A percentile compares a stretch with the other conserved stretches of the same genome.
These are phyloP conservation scores for Talaromyces wortmannii DNA, from an alignment of 495 filamentous ascomycete species.

Conservation along the genomic window DNA sequence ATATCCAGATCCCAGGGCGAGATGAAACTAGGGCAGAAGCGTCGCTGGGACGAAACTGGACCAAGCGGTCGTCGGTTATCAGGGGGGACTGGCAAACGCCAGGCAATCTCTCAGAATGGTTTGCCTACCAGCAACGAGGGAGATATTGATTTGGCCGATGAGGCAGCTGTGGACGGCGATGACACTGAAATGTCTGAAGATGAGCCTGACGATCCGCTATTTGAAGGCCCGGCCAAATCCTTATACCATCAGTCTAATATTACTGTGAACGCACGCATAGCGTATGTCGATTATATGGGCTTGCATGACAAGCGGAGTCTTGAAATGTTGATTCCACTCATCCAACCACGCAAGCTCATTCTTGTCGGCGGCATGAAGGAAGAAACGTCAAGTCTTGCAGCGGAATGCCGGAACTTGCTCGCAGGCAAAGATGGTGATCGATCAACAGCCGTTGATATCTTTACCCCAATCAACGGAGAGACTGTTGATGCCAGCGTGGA, in stretches of 20 bases:
- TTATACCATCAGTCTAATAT: conserved; percentile 53
- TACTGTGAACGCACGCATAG: conserved; percentile 63
- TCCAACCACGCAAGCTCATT: conserved; percentile 89
- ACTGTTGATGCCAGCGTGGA: conserved; percentile 87
- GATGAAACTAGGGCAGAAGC: conserved; percentile 80
- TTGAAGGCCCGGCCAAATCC: conserved; percentile 70
- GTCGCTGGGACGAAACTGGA: conserved; percentile 78
- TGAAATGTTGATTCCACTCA: conserved; percentile 90
- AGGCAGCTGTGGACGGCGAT: conserved; percentile 29
- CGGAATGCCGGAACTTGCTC: conserved; percentile 73
- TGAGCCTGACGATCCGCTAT: conserved; percentile 35
- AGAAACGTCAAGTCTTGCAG: conserved; percentile 70
- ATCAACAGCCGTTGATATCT: conserved; percentile 47
- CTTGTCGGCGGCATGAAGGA: conserved; percentile 70
- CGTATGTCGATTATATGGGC: conserved; percentile 86
- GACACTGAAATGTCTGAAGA: conserved; percentile 39
- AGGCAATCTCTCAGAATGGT: conserved; percentile 29
- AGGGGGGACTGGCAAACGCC: conserved; percentile 36
- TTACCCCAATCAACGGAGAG: conserved; percentile 66
- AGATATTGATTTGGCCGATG: conserved; percentile 29
- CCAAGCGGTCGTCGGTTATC: conserved; percentile 28
- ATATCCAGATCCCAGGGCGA: conserved; percentile 40
- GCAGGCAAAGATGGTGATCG: conserved; percentile 35
- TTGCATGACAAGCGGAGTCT: conserved; percentile 89
- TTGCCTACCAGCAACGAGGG: conserved; percentile 34